Base-by-base conservation (phyloP, 2,329 filamentous ascomycete genomes). In the Fusarium vanettenii region DNA sequence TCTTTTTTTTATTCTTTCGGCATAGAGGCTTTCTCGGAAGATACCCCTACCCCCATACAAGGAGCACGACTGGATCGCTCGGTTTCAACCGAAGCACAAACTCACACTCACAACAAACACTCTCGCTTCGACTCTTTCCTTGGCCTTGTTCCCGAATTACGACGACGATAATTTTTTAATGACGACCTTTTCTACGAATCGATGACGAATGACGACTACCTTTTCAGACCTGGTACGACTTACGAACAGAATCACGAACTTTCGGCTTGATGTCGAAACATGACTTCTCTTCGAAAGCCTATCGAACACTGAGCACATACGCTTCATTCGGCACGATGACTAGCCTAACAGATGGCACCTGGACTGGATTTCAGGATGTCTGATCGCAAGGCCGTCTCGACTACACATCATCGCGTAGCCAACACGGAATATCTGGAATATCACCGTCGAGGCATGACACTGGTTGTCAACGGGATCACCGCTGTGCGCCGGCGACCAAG, bases 391-490 rank as follows among this genome's bases (percentile, higher is more conserved):
- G 80, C 77, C 81, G 81, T 81, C 79, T 77, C 69, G 60, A 79
- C 76, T 74, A 72, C 67, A 69, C 64, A 77, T 79, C 80, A 84
- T 83, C 81, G 75, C 79, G 79, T 83, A 80, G 80, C 80, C 77
- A 78, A 74, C 63, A 74, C 77, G 72, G 73, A 74, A 78, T 84
- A 85, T 85, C 85, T 75, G 84, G 82, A 73, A 84, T 86, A 82
- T 80, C 60, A 64, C 70, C 76, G 76, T 72, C 72, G 77, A 80
- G 79, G 77, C 81, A 80, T 80, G 85, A 82, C 85, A 86, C 85
- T 84, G 84, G 84, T 70, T 87, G 86, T 85, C 83, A 80, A 84
- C 82, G 83, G 81, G 80, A 81, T 78, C 75, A 79, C 75, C 76
- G 77, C 78, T 63, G 70, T 71, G 67, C 61, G 43, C 55, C 56